Conservation (phyloP, 2,329 filamentous ascomycete species). For the Colletotrichum eleusines region DNA sequence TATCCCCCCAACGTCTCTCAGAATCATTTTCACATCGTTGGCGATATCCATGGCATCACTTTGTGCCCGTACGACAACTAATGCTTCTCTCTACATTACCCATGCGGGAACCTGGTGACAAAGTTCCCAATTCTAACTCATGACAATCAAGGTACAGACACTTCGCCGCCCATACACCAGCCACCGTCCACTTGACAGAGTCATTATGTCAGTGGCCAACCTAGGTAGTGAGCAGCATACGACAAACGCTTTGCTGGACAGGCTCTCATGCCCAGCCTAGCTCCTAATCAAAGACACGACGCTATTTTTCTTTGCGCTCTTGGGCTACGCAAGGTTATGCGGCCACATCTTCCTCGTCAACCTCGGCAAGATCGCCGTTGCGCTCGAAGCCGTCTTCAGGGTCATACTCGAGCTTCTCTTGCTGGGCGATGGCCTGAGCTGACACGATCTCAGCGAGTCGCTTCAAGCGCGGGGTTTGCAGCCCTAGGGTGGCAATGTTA, state of each 20-base stretch:
- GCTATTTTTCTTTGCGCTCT: not conserved
- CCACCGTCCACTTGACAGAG: slow-evolving; percentile 15
- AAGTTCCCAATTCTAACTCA: slow-evolving; percentile 24
- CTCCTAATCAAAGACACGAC: slow-evolving; percentile 13
- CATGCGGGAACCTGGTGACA: slow-evolving; percentile 28
- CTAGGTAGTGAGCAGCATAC: slow-evolving; percentile 7
- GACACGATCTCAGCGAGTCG: slow-evolving; percentile 98
- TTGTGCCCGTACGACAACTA: slow-evolving; percentile 19
- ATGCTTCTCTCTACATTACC: slow-evolving; percentile 40
- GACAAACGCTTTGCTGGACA: not conserved
- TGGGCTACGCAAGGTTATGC: slow-evolving; percentile 13
- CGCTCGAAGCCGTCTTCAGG: slow-evolving; percentile 60
- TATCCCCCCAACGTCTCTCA: not conserved
- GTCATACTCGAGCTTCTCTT: slow-evolving; percentile 81
- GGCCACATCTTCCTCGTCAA: slow-evolving; percentile 59
- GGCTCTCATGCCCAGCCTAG: slow-evolving; percentile 1
- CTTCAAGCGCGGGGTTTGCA: slow-evolving; percentile 95
- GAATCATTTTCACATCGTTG: slow-evolving; percentile 15
- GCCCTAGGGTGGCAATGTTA: slow-evolving; percentile 68
- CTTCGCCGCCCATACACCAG: slow-evolving; percentile 9
- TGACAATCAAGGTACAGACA: slow-evolving; percentile 11
- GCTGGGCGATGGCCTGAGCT: slow-evolving; percentile 94
- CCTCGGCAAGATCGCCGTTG: slow-evolving; percentile 63
- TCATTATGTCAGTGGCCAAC: slow-evolving; percentile 27
- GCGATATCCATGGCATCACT: slow-evolving; percentile 34